These are phyloP conservation scores for Peribolospora kevripleyi DNA, from an alignment of 768 basidiomycete species.

Conservation along the genomic window DNA sequence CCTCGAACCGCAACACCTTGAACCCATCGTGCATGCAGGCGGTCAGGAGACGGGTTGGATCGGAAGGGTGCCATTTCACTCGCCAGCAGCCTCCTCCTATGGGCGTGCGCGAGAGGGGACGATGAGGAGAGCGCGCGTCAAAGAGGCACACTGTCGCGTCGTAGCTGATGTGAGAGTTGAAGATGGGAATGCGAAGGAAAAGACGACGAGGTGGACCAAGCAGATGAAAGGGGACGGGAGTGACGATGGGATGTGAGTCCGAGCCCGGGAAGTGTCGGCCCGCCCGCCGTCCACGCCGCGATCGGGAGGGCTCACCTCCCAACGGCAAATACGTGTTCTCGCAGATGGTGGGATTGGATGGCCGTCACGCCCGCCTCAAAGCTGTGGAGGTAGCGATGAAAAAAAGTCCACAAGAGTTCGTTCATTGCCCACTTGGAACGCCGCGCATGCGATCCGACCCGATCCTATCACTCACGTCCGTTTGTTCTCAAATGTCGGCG, in stretches of 20 bases:
- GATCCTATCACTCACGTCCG: constrained; percentile 22
- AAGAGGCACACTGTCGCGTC: constrained; percentile 56
- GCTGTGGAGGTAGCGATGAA: constrained; percentile 21
- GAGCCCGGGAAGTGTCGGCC: too few species aligned
- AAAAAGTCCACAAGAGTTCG: neutral
- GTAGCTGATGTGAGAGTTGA: constrained; percentile 32
- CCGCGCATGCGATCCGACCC: neutral
- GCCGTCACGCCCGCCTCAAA: constrained; percentile 84
- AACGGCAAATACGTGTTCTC: constrained; percentile 62
- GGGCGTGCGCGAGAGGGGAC: constrained; percentile 31
- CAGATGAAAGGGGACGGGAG: neutral
- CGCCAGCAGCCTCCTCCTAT: constrained; percentile 91
- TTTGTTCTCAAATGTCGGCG: constrained; percentile 48
- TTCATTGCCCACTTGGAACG: too few species aligned
- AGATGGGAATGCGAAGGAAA: neutral
- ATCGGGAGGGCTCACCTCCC: constrained; percentile 38
- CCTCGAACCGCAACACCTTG: constrained; percentile 42
- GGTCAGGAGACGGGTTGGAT: constrained; percentile 45
- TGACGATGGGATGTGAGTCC: too few species aligned
- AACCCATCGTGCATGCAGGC: constrained; percentile 97
- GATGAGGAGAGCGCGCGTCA: constrained; percentile 38
- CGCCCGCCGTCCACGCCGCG: too few species aligned
- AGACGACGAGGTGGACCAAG: neutral
- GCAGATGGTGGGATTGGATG: constrained; percentile 57
- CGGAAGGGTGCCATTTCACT: constrained; percentile 76